phyloP scores from a whole-genome alignment of 345 rosid species.

The Melaleuca alternifolia region DNA sequence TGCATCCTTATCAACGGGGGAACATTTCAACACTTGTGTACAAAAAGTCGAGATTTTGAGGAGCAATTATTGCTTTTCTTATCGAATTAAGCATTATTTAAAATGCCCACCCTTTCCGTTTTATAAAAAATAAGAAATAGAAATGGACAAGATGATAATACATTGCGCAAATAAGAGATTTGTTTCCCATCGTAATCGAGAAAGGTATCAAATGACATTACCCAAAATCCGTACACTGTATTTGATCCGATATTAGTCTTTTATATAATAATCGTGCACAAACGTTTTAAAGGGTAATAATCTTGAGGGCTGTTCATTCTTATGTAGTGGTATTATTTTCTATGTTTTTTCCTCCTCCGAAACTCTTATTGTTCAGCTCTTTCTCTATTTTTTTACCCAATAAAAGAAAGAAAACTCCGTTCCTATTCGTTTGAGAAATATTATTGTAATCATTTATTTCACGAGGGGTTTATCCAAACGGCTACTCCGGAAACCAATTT shows the following conservation, averaged over 20 bases:
- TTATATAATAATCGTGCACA: neutral
- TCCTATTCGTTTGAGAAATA: neutral
- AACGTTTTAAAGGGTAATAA: neutral
- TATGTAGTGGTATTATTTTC: neutral
- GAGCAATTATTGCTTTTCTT: neutral
- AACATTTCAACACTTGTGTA: neutral
- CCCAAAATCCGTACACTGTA: neutral
- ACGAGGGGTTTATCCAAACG: neutral
- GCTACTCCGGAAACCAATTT: neutral
- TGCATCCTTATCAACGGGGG: neutral
- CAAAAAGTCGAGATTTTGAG: fast-evolving
- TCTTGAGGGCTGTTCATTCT: neutral
- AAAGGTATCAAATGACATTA: neutral
- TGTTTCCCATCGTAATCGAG: neutral
- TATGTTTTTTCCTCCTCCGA: neutral
- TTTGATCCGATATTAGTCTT: neutral
- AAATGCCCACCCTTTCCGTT: neutral
- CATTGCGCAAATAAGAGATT: neutral
- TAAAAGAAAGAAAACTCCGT: neutral
- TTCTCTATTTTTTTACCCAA: no score
- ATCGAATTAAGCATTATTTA: neutral
- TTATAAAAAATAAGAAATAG: neutral
- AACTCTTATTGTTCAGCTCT: no score
- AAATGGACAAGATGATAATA: neutral
- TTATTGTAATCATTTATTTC: neutral